These are phyloP conservation scores for Schoenoplectus triqueter DNA, from an alignment of 202 grass and related monocot species.

Conservation along the genomic window DNA sequence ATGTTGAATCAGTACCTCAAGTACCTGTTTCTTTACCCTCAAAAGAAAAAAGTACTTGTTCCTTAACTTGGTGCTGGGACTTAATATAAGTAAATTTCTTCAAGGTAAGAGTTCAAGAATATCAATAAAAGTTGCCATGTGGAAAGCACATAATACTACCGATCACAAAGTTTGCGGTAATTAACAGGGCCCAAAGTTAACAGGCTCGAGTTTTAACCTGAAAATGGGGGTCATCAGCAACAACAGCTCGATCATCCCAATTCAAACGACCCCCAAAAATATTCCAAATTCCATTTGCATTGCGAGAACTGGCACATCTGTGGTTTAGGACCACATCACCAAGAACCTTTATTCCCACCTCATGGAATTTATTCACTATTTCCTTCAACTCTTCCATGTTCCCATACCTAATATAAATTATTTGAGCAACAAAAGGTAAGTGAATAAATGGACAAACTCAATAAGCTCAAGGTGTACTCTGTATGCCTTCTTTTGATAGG, in stretches of 20 bases:
- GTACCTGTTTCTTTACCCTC: background rate
- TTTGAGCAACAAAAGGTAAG: conserved; percentile 13
- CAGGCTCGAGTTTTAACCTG: conserved; percentile 48
- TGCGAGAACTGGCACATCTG: conserved; percentile 77
- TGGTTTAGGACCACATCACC: conserved; percentile 95
- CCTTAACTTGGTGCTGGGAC: background rate
- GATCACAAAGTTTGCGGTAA: conserved; percentile 11
- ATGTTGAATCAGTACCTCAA: background rate
- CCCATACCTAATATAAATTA: conserved; percentile 71
- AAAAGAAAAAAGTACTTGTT: background rate
- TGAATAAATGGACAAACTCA: background rate
- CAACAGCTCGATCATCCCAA: conserved; percentile 89
- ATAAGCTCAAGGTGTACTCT: conserved; percentile 8
- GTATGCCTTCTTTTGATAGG: background rate
- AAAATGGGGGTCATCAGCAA: conserved; percentile 98
- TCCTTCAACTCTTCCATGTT: conserved; percentile 84
- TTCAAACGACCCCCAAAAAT: conserved; percentile 87
- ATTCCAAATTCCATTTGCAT: conserved; percentile 87
- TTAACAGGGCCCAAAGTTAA: conserved; percentile 19
- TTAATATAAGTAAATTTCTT: conserved; percentile 5
- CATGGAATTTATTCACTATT: conserved; percentile 73
- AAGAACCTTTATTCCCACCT: conserved; percentile 87
- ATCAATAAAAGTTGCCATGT: background rate
- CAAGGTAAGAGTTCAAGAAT: background rate
- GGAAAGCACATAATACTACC: conserved; percentile 5